These are phyloP conservation scores for Gossypium davidsonii DNA, from an alignment of 441 rosid species.

Conservation along the genomic window DNA sequence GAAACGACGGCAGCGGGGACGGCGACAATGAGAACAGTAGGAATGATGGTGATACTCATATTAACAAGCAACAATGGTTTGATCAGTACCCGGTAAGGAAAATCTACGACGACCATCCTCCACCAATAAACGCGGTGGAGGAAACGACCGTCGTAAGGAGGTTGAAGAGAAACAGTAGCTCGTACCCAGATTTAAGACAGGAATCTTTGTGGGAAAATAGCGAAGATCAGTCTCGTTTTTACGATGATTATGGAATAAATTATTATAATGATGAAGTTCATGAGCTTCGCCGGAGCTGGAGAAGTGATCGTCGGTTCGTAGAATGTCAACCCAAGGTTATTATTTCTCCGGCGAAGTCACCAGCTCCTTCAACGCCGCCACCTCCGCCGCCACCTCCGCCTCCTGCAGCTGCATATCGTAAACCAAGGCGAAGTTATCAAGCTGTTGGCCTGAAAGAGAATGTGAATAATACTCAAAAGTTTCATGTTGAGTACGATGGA, in stretches of 20 bases:
- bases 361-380: slow-evolving; percentile 12
- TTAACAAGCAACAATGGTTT: slow-evolving; percentile 35
- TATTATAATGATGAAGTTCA: not conserved
- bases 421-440: slow-evolving; percentile 28
- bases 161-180: slow-evolving; percentile 61
- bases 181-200: slow-evolving; percentile 66
- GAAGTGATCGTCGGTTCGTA: slow-evolving; percentile 20
- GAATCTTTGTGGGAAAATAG: slow-evolving; percentile 37
- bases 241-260: slow-evolving; percentile 55
- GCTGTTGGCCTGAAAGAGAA: slow-evolving; percentile 30
- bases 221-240: slow-evolving; percentile 48
- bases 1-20: slow-evolving; percentile 29
- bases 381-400: not conserved
- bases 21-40: not conserved
- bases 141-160: slow-evolving; percentile 25
- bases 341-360: slow-evolving; percentile 23
- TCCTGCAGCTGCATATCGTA: slow-evolving; percentile 14
- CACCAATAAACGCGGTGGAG: slow-evolving; percentile 8
- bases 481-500: not conserved
- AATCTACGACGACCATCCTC: slow-evolving; percentile 26
- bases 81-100: slow-evolving; percentile 35
- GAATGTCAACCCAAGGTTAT: slow-evolving; percentile 41
- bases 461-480: not conserved
- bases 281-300: slow-evolving; percentile 21
- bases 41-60: slow-evolving; percentile 1